These are phyloP conservation scores for Lodderomyces metapsilosis DNA, from an alignment of 1,139 yeast genomes.

Conservation along the genomic window DNA sequence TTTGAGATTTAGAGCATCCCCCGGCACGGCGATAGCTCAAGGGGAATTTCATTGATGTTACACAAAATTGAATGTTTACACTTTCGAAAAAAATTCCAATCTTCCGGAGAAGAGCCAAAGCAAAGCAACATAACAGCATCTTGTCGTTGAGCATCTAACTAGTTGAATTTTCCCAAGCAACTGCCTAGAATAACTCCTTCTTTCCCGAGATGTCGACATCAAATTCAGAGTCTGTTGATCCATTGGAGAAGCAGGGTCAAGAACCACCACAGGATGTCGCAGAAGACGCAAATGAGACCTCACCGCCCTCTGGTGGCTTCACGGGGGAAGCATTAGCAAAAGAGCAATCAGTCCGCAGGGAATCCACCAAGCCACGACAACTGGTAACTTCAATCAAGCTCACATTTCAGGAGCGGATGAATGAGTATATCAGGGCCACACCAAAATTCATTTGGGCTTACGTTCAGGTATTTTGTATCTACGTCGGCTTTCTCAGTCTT, in stretches of 20 bases:
- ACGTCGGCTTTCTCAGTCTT: constrained; percentile 41
- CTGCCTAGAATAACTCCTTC: neutral
- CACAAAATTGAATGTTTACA: neutral
- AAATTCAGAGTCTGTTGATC: constrained; percentile 3
- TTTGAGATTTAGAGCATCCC: too few relatives aligned
- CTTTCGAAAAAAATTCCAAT: neutral
- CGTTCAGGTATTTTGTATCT: constrained; percentile 16
- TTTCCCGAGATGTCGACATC: neutral
- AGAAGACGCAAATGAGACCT: neutral
- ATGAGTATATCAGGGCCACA: constrained; percentile 9
- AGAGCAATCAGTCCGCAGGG: neutral
- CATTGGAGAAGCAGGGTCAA: constrained; percentile 4
- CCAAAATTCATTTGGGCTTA: constrained; percentile 11
- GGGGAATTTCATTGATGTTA: neutral
- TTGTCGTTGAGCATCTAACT: too few relatives aligned
- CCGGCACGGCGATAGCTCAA: neutral
- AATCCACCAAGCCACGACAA: neutral
- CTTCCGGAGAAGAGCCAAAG: too few relatives aligned
- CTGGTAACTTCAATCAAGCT: constrained; percentile 2
- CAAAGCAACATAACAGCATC: too few relatives aligned
- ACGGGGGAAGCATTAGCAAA: neutral
- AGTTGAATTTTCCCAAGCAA: too few relatives aligned
- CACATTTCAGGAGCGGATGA: constrained; percentile 7
- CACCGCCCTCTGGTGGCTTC: neutral
- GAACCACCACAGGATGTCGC: neutral